Evolutionary conservation across 1,284 basidiomycete genomes (phyloP).

Genomic region (Phellopilus nigrolimitatus): DNA sequence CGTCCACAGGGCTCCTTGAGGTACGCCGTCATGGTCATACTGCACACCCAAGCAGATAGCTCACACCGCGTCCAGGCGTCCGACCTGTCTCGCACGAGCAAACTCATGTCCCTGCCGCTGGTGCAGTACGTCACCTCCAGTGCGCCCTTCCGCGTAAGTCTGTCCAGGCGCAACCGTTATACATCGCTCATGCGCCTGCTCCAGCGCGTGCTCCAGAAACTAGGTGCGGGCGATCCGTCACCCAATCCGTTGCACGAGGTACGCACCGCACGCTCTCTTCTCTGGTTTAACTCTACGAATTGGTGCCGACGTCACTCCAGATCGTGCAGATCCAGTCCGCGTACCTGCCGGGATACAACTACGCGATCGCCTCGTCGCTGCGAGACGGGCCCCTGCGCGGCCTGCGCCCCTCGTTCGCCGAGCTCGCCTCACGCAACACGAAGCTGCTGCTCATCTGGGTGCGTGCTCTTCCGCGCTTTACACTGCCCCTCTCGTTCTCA

Average conservation of each 20-base stretch:
- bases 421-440: slow-evolving; percentile 37
- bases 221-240: slow-evolving; percentile 14
- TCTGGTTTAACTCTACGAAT: too few species aligned
- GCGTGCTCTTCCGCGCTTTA: too few species aligned
- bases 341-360: slow-evolving; percentile 65
- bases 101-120: slow-evolving; percentile 67
- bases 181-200: background rate
- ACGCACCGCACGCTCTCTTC: background rate
- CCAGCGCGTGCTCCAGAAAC: slow-evolving; percentile 6
- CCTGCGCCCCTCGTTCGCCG: slow-evolving; percentile 45
- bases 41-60: background rate
- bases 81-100: slow-evolving; percentile 64
- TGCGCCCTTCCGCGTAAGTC: slow-evolving; percentile 50
- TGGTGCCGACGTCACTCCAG: slow-evolving; percentile 28
- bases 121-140: slow-evolving; percentile 60
- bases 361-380: slow-evolving; percentile 67
- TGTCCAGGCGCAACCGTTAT: background rate
- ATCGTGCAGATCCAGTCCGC: slow-evolving; percentile 70
- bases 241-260: slow-evolving; percentile 16
- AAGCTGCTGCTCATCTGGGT: slow-evolving; percentile 62
- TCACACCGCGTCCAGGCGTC: slow-evolving; percentile 36
- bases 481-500: background rate
- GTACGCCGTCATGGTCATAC: too few species aligned
- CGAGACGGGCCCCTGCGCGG: slow-evolving; percentile 69
- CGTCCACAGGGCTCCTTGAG: slow-evolving; percentile 63